Evolutionary conservation across 805 yeast genomes (phyloP).

Genomic region (Metschnikowia reukaufii): DNA sequence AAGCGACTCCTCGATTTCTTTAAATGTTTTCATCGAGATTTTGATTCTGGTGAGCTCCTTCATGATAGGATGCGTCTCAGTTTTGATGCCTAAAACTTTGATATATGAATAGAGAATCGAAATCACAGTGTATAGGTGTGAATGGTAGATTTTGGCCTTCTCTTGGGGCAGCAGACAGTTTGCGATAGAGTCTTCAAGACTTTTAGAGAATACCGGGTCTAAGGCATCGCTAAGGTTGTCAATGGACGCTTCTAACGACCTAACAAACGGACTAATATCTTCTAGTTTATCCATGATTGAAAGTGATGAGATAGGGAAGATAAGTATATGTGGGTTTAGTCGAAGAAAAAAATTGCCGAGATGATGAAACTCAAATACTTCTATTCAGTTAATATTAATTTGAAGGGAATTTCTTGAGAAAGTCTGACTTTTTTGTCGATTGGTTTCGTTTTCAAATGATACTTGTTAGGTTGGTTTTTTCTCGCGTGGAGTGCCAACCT

Average conservation of each 20-base stretch:
- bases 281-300: constrained; percentile 47
- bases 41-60: constrained; percentile 65
- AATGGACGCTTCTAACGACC: constrained; percentile 37
- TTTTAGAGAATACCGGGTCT: constrained; percentile 35
- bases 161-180: constrained; percentile 22
- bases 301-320: background rate
- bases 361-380: too few species aligned
- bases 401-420: too few species aligned
- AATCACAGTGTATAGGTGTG: constrained; percentile 51
- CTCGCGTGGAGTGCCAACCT: constrained; percentile 4
- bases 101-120: constrained; percentile 60
- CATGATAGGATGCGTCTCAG: constrained; percentile 62
- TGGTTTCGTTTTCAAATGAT: background rate
- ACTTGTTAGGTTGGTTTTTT: constrained; percentile 1
- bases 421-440: background rate
- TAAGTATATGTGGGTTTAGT: background rate
- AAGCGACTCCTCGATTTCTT: constrained; percentile 32
- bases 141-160: constrained; percentile 34
- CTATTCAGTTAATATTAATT: too few species aligned
- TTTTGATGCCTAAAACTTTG: constrained; percentile 57
- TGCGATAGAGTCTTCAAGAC: constrained; percentile 40
- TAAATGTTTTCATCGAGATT: constrained; percentile 61
- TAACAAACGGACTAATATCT: constrained; percentile 40
- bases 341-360: background rate
- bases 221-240: constrained; percentile 36